phyloP scores from a whole-genome alignment of 805 yeast species.

The Zygosaccharomyces bisporus region DNA sequence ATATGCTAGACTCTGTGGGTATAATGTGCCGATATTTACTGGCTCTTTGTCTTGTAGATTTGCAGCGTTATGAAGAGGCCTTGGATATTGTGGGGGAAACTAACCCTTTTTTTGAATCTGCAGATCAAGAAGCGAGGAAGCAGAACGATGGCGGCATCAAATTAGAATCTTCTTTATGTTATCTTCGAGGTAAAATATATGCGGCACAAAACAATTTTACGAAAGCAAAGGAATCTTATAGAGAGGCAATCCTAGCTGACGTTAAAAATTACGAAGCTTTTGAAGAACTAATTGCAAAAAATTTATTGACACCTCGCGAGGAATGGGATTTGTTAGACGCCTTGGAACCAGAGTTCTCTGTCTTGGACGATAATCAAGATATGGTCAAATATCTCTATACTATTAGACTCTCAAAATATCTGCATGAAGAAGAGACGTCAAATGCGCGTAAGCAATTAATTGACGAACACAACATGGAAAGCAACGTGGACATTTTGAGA shows the following conservation, averaged over 20 bases:
- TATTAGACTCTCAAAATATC: conserved; percentile 68
- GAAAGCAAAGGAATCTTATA: conserved; percentile 78
- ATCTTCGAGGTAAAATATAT: conserved; percentile 76
- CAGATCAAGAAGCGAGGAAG: conserved; percentile 13
- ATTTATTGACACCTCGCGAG: conserved; percentile 75
- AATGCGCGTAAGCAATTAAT: conserved; percentile 63
- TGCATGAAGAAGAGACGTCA: conserved; percentile 52
- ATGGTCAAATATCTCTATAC: conserved; percentile 73
- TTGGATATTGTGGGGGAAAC: conserved; percentile 77
- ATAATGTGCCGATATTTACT: conserved; percentile 79
- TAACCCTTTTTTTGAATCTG: conserved; percentile 57
- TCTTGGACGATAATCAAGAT: conserved; percentile 75
- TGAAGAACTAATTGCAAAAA: conserved; percentile 66
- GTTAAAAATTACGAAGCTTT: conserved; percentile 93
- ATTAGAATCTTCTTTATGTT: conserved; percentile 83
- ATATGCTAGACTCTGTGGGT: conserved; percentile 49
- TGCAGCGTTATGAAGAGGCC: conserved; percentile 85
- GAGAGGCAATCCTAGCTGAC: conserved; percentile 82
- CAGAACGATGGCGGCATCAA: conserved; percentile 73
- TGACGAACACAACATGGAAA: conserved; percentile 68
- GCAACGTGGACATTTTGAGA: conserved; percentile 64
- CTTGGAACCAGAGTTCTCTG: conserved; percentile 59
- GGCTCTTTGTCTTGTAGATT: conserved; percentile 65
- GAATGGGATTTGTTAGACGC: conserved; percentile 75
- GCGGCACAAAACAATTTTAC: conserved; percentile 81